Percentiles rank a stretch among this genome's conserved stretches.
Conservation (phyloP, 805 yeast species). For the Wickerhamiella domercqiae region DNA sequence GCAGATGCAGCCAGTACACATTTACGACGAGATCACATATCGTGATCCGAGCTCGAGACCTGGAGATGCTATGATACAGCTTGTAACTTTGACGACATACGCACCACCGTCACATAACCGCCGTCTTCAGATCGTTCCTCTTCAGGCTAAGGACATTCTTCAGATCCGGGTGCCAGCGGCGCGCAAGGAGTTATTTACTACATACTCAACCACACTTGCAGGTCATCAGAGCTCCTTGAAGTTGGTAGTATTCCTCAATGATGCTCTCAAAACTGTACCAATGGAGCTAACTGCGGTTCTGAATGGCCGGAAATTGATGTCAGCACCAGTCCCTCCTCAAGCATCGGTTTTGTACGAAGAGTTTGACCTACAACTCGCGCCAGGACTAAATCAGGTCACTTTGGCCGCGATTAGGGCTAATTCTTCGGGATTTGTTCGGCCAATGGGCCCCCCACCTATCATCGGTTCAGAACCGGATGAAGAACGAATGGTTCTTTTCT, state of each 20-base stretch:
- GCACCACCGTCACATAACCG: constrained; percentile 11
- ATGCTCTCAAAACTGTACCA: constrained; percentile 24
- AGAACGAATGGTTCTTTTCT: constrained; percentile 18
- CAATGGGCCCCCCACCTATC: constrained; percentile 19
- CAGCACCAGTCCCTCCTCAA: no score
- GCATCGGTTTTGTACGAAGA: constrained; percentile 16
- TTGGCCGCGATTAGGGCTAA: constrained; percentile 18
- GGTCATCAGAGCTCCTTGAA: constrained; percentile 33
- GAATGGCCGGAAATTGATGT: constrained; percentile 21
- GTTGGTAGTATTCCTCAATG: constrained; percentile 31
- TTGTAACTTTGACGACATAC: constrained; percentile 15
- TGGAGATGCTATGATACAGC: constrained; percentile 14
- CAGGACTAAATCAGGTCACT: constrained; percentile 25
- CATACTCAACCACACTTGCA: constrained; percentile 28
- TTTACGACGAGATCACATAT: constrained; percentile 16
- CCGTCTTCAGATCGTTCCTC: constrained; percentile 6
- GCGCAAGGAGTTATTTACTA: constrained; percentile 13
- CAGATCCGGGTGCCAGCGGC: constrained; percentile 18
- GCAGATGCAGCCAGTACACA: constrained; percentile 12
- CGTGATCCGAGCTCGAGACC: constrained; percentile 14
- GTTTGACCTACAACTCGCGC: constrained; percentile 22
- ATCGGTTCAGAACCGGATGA: constrained; percentile 19
- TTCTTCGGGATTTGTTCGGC: constrained; percentile 15
- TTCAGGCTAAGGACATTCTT: constrained; percentile 16
- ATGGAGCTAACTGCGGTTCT: constrained; percentile 20